Evolutionary conservation across 495 filamentous ascomycete genomes (phyloP), one percentile per base, ranked within the genome.

Genomic region (Immersiella caudata): DNA sequence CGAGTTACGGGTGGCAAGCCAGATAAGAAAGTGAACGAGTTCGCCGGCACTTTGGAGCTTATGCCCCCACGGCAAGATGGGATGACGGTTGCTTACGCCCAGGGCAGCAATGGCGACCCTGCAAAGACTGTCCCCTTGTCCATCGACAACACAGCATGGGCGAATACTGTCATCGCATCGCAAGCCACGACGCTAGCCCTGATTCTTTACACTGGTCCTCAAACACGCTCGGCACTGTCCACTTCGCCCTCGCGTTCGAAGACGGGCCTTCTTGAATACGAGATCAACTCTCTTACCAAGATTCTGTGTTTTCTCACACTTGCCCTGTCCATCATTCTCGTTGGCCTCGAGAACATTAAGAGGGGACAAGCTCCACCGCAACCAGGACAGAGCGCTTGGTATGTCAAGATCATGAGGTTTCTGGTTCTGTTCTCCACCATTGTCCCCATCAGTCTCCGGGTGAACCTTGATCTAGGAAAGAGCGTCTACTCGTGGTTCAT

Each of bases 101-200:
- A 71, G 50, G 75, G 76, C 25, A 74, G 76, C 36, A 68, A 71
- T 24, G 57, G 26, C 8, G 68, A 70, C n/a, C 49, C 24, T 7
- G 57, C 67, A 5, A 83, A 87, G 65, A 89, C 89, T 11, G 84
- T 90, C 1, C 88, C 94, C 0, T 82, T 99, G 50, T 91, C 87
- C 2, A 97, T 98, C 67, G 96, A 99, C 79, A 97, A 98, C 73
- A 99, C 96, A 12, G 94, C 96, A 2, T 99, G 96, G 96, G 93
- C 94, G 18, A 99, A 98, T 72, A 99, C 96, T 3, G 91, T 99
- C 33, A 89, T 99, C 62, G 96, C 96, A 1, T 96, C 93, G 2
- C 95, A 94, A 75, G 93, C 90, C 0, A 90, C 88, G 6, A 94
- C 93, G 0, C 84, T 94, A 22, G 94, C 94, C 5, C 92, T 91